These are phyloP conservation scores for Yamadazyma aaseri DNA, from an alignment of 1,139 yeast genomes.

Conservation along the genomic window DNA sequence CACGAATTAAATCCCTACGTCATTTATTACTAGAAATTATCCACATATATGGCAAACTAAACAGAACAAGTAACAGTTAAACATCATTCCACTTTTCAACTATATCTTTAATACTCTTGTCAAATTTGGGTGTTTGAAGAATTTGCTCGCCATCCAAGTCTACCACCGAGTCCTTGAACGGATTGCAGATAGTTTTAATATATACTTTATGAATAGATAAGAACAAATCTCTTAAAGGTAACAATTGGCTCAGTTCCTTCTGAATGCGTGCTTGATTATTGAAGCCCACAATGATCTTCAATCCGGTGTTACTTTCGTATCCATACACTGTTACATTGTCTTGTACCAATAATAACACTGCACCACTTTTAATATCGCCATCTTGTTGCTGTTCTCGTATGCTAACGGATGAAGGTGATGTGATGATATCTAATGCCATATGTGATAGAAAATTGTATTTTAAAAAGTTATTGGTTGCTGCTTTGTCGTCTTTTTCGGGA, in stretches of 20 bases:
- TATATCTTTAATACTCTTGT: constrained; percentile 31
- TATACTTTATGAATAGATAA: constrained; percentile 48
- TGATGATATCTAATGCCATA: constrained; percentile 64
- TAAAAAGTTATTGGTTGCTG: constrained; percentile 42
- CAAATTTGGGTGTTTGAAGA: constrained; percentile 38
- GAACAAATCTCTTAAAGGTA: constrained; percentile 31
- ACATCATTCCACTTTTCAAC: constrained; percentile 31
- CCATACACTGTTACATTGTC: constrained; percentile 65
- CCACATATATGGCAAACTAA: too few relatives aligned
- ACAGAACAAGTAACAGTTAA: not conserved
- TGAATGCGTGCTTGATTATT: constrained; percentile 10
- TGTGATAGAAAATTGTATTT: constrained; percentile 64
- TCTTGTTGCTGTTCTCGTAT: constrained; percentile 42
- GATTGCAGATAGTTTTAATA: constrained; percentile 53
- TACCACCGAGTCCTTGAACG: constrained; percentile 39
- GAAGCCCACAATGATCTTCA: constrained; percentile 56
- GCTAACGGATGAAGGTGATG: constrained; percentile 47
- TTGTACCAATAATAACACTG: constrained; percentile 52
- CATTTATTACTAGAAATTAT: too few relatives aligned
- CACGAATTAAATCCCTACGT: too few relatives aligned
- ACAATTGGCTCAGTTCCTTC: constrained; percentile 9
- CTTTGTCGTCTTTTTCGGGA: constrained; percentile 7
- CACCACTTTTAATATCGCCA: constrained; percentile 16
- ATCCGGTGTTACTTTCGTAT: constrained; percentile 58
- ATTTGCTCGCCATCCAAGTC: constrained; percentile 24